Conservation (phyloP, 352 stramenopile species). For the Pythium dissotocum region DNA sequence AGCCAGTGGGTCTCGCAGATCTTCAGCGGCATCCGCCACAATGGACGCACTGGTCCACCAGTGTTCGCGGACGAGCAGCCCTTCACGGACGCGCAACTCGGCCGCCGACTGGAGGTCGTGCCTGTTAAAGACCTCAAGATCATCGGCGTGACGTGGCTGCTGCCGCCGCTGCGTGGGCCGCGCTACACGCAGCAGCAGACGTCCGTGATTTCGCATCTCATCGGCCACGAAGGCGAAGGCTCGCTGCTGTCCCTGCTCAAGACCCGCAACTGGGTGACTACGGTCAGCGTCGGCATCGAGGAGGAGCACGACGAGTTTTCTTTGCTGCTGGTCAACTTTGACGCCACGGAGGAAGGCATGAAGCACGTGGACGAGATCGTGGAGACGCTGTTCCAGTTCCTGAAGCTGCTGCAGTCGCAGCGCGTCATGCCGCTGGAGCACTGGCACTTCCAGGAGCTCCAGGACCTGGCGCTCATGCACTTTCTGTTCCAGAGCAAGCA, state of each 20-base stretch:
- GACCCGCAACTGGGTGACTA: slow-evolving; percentile 33
- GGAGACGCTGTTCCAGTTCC: slow-evolving; percentile 30
- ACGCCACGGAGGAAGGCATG: slow-evolving; percentile 29
- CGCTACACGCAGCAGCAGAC: slow-evolving; percentile 38
- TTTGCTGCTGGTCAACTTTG: slow-evolving; percentile 31
- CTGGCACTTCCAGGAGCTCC: slow-evolving; percentile 32
- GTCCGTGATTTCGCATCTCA: slow-evolving; percentile 68
- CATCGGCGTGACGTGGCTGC: slow-evolving; percentile 34
- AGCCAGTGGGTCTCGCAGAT: slow-evolving; percentile 28
- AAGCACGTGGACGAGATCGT: slow-evolving; percentile 30
- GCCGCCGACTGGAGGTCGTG: slow-evolving; percentile 20
- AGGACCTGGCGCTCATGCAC: slow-evolving; percentile 31
- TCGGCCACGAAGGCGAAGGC: slow-evolving; percentile 84
- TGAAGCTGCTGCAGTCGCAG: slow-evolving; percentile 17
- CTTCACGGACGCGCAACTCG: slow-evolving; percentile 28
- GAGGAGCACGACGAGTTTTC: slow-evolving; percentile 32
- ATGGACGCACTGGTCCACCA: slow-evolving; percentile 19
- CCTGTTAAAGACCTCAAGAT: slow-evolving; percentile 35
- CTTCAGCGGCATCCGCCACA: slow-evolving; percentile 45
- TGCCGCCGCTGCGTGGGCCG: slow-evolving; percentile 29
- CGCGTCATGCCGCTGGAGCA: slow-evolving; percentile 5
- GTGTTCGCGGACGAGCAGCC: slow-evolving; percentile 12
- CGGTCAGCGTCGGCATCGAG: slow-evolving; percentile 32
- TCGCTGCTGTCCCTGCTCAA: slow-evolving; percentile 88
- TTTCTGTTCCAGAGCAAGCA: slow-evolving; percentile 39